Percentiles rank a stretch among this genome's conserved stretches.
Evolutionary conservation across 306 rosid genomes (phyloP).

Genomic region (Medicago ruthenica): DNA sequence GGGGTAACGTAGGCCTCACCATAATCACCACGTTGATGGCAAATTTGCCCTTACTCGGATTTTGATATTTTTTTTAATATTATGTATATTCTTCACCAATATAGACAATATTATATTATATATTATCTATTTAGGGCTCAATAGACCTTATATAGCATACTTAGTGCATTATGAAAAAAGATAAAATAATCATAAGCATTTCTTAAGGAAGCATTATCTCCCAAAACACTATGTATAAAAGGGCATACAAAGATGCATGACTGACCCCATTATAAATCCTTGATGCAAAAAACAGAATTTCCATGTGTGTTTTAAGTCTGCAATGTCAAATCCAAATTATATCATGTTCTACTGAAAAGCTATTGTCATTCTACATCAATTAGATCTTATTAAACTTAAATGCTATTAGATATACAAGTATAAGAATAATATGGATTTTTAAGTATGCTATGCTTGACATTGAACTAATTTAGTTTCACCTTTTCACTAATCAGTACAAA

Average conservation of each 20-base stretch:
- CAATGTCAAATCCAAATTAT: background rate
- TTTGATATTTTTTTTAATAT: too few relatives aligned
- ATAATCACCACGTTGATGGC: too few relatives aligned
- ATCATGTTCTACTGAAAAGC: background rate
- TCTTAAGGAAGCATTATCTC: background rate
- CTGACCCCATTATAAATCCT: background rate
- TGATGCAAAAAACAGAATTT: background rate
- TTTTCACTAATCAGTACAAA: conserved; percentile 13
- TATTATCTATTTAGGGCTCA: too few relatives aligned
- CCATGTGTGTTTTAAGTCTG: background rate
- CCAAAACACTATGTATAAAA: background rate
- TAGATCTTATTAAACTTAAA: background rate
- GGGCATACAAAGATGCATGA: background rate
- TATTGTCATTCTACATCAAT: background rate
- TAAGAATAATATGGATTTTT: background rate
- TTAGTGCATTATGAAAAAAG: too few relatives aligned
- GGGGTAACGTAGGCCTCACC: too few relatives aligned
- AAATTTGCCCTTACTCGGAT: too few relatives aligned
- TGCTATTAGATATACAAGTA: background rate
- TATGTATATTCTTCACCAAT: too few relatives aligned
- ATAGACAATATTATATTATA: too few relatives aligned
- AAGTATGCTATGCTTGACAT: background rate
- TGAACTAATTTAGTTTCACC: background rate
- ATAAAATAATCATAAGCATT: background rate
- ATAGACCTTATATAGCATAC: too few relatives aligned